Evolutionary conservation across 352 stramenopile species (phyloP).

Genomic region (Hyphochytrium catenoides): DNA sequence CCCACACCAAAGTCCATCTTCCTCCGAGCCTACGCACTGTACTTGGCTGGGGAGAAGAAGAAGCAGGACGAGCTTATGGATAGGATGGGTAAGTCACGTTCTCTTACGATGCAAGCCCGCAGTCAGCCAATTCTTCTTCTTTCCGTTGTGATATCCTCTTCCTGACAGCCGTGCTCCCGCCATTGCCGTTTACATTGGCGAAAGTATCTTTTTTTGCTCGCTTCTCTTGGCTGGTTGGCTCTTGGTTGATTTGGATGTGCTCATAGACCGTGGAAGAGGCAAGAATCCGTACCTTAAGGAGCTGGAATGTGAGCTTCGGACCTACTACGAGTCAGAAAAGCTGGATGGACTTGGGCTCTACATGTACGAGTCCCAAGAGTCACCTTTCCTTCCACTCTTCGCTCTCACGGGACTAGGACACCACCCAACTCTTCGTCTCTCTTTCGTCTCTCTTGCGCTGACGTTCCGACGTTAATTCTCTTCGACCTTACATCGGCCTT

Average conservation of each 20-base stretch:
- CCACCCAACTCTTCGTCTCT: conserved; percentile 15
- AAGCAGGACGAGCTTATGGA: conserved; percentile 49
- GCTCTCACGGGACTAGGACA: conserved; percentile 30
- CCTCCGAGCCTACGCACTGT: conserved; percentile 42
- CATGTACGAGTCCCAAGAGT: too few species aligned
- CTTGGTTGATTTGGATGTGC: background rate
- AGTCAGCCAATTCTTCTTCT: too few species aligned
- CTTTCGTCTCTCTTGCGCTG: conserved; percentile 15
- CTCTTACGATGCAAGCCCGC: too few species aligned
- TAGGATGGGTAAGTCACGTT: conserved; percentile 30
- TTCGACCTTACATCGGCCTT: conserved; percentile 6
- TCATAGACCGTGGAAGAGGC: conserved; percentile 10
- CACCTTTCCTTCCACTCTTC: too few species aligned
- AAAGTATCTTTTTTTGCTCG: background rate
- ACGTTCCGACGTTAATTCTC: conserved; percentile 12
- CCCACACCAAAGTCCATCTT: conserved; percentile 19
- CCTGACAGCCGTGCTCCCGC: background rate
- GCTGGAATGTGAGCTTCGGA: conserved; percentile 24
- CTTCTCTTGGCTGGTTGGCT: background rate
- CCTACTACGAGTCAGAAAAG: conserved; percentile 18
- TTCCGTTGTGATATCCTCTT: conserved; percentile 10
- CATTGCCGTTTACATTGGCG: conserved; percentile 11
- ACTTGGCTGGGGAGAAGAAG: conserved; percentile 45
- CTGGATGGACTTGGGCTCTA: conserved; percentile 51
- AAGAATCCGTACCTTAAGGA: conserved; percentile 42